phyloP scores from a whole-genome alignment of 192 early-diverging fungal species.

The Phycomyces blakesleeanus region DNA sequence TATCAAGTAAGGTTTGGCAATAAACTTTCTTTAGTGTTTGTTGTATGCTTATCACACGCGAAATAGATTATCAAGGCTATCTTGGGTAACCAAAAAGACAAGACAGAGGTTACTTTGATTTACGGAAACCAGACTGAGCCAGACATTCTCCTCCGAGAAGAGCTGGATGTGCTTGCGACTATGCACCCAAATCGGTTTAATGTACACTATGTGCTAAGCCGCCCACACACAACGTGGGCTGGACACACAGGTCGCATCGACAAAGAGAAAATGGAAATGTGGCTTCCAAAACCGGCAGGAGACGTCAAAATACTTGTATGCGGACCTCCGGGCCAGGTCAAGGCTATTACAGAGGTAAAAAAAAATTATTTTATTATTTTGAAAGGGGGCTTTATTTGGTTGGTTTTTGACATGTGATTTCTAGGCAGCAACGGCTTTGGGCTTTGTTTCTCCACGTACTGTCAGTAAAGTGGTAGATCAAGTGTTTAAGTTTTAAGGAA shows the following conservation, averaged over 20 bases:
- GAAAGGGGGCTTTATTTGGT: not conserved
- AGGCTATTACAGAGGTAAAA: constrained; percentile 43
- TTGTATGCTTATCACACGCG: not conserved
- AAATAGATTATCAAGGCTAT: constrained; percentile 56
- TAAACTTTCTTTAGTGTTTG: not conserved
- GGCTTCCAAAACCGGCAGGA: constrained; percentile 55
- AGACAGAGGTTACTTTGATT: constrained; percentile 67
- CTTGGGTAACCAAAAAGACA: constrained; percentile 52
- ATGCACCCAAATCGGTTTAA: constrained; percentile 59
- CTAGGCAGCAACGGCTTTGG: constrained; percentile 17
- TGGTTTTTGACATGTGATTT: not conserved
- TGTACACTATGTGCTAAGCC: constrained; percentile 65
- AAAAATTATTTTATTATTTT: not conserved
- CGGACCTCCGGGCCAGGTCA: constrained; percentile 68
- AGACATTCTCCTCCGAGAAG: constrained; percentile 62
- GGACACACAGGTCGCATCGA: constrained; percentile 73
- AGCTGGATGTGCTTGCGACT: constrained; percentile 53
- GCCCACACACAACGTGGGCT: constrained; percentile 62
- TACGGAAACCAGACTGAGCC: constrained; percentile 67
- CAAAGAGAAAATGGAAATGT: constrained; percentile 62
- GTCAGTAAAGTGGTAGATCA: constrained; percentile 32
- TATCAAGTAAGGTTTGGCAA: constrained; percentile 14
- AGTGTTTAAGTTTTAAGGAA: constrained; percentile 30
- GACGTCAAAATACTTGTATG: constrained; percentile 50
- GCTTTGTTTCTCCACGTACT: constrained; percentile 16